These are phyloP conservation scores for Brassica carinata DNA, from an alignment of 345 rosid genomes.

Conservation along the genomic window DNA sequence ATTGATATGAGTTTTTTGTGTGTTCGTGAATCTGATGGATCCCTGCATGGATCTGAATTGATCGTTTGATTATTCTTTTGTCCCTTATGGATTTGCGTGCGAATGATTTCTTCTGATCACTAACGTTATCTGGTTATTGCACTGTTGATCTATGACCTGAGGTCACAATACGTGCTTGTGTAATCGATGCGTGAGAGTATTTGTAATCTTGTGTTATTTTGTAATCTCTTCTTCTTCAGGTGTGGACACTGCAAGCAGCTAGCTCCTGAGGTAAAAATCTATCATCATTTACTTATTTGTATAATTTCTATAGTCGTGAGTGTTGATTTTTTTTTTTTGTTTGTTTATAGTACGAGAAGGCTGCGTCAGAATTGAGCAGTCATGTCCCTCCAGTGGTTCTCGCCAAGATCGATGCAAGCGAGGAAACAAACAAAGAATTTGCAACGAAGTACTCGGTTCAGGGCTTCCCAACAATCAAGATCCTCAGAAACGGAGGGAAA, in stretches of 20 bases:
- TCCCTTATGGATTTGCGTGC: constrained; percentile 11
- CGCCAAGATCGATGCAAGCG: constrained; percentile 92
- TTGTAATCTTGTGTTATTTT: background rate
- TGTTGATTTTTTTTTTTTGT: background rate
- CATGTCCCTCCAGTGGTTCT: constrained; percentile 67
- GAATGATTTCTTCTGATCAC: background rate
- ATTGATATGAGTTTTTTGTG: background rate
- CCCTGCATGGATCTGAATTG: constrained; percentile 28
- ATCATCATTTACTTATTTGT: background rate
- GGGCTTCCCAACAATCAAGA: constrained; percentile 90
- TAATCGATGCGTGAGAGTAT: background rate
- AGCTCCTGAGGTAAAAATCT: constrained; percentile 81
- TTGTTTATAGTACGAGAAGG: constrained; percentile 75
- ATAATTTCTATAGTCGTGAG: background rate
- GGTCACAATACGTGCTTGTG: background rate
- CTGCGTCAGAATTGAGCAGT: constrained; percentile 75
- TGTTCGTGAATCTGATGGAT: constrained; percentile 23
- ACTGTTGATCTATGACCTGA: constrained; percentile 13
- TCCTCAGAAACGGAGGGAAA: constrained; percentile 87
- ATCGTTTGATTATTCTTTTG: background rate
- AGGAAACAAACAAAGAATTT: constrained; percentile 69
- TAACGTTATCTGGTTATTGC: background rate
- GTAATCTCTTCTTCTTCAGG: constrained; percentile 46
- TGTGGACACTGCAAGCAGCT: constrained; percentile 97
- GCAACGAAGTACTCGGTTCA: constrained; percentile 57